Conservation (phyloP, 1,139 yeast genomes). For the Meyerozyma elateridarum region DNA sequence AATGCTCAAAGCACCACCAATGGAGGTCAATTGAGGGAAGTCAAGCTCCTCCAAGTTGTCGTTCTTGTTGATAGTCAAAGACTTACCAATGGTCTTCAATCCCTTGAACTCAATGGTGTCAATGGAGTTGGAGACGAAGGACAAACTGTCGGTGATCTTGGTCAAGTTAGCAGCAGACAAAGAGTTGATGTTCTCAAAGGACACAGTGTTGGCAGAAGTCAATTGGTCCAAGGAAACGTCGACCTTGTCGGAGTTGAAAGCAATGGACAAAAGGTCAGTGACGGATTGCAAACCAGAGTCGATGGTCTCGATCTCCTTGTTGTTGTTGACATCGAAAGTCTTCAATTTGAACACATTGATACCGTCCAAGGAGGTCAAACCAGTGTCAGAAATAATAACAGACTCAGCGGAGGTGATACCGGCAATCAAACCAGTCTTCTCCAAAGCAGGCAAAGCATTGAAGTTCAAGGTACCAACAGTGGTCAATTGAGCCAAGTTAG, state of each 20-base stretch:
- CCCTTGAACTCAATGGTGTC: conserved; percentile 52
- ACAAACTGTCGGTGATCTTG: conserved; percentile 72
- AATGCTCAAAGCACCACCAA: conserved; percentile 87
- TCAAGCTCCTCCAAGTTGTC: conserved; percentile 63
- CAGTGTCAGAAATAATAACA: conserved; percentile 81
- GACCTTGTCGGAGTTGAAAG: conserved; percentile 78
- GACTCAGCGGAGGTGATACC: conserved; percentile 74
- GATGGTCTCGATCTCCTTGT: conserved; percentile 58
- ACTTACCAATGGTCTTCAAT: conserved; percentile 68
- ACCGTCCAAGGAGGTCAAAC: conserved; percentile 74
- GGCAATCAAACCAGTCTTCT: conserved; percentile 60
- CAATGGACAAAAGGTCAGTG: conserved; percentile 67
- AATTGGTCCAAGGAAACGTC: conserved; percentile 66
- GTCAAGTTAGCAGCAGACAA: conserved; percentile 66
- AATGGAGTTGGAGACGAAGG: conserved; percentile 64
- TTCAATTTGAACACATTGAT: conserved; percentile 69
- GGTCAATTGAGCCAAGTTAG: conserved; percentile 74
- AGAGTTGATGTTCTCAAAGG: conserved; percentile 73
- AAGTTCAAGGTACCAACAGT: conserved; percentile 77
- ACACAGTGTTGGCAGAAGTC: conserved; percentile 78
- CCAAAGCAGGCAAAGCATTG: conserved; percentile 82
- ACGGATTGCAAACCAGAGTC: conserved; percentile 73
- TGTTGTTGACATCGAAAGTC: conserved; percentile 84
- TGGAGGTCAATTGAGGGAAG: conserved; percentile 61
- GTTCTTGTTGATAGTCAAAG: conserved; percentile 74